Evolutionary conservation across 768 basidiomycete species (phyloP).

Genomic region (Kwoniella sp.): DNA sequence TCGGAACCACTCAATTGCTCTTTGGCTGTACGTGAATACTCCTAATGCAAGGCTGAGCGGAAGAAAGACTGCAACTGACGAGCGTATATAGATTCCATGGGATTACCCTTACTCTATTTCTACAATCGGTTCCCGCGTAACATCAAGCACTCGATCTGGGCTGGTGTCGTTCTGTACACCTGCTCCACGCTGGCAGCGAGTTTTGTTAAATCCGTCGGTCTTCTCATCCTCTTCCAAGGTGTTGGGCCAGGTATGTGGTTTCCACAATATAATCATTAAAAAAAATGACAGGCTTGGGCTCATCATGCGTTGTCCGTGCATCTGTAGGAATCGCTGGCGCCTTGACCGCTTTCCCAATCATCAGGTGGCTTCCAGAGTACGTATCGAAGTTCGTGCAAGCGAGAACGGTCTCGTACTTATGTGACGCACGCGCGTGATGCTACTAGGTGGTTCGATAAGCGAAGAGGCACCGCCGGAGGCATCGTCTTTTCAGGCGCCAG

Average conservation of each 20-base stretch:
- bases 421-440: neutral
- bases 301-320: no score
- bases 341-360: constrained; percentile 31
- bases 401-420: neutral
- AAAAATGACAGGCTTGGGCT: neutral
- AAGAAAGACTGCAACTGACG: no score
- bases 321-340: constrained; percentile 24
- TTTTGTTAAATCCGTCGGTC: constrained; percentile 13
- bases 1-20: constrained; percentile 24
- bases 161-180: constrained; percentile 23
- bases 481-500: constrained; percentile 35
- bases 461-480: constrained; percentile 27
- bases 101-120: constrained; percentile 33
- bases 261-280: neutral
- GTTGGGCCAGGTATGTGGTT: constrained; percentile 28
- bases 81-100: constrained; percentile 14
- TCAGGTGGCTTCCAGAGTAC: constrained; percentile 36
- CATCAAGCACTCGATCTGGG: constrained; percentile 33
- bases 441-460: constrained; percentile 33
- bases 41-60: neutral
- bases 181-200: constrained; percentile 26
- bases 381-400: constrained; percentile 1
- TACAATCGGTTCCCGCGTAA: constrained; percentile 31
- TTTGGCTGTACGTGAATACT: constrained; percentile 22
- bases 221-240: constrained; percentile 30